Evolutionary conservation across 768 basidiomycete genomes (phyloP).

Genomic region (Lenzites betulinus): DNA sequence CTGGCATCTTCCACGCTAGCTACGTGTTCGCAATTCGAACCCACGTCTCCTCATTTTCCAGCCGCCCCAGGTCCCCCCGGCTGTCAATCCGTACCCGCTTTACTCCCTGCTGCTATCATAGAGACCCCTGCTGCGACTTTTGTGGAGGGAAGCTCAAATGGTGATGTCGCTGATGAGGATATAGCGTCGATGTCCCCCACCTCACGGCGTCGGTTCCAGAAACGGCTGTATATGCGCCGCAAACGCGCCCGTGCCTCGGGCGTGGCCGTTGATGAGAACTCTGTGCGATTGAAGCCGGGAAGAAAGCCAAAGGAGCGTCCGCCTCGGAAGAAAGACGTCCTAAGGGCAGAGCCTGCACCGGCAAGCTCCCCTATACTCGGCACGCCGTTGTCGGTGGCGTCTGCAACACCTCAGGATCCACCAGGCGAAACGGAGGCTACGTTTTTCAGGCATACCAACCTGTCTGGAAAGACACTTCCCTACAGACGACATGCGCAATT

Average conservation of each 20-base stretch:
- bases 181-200: constrained; percentile 42
- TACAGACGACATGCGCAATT: constrained; percentile 49
- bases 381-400: background rate
- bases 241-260: constrained; percentile 57
- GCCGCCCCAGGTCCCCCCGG: background rate
- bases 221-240: constrained; percentile 73
- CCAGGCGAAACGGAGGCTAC: background rate
- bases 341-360: background rate
- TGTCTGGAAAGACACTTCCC: constrained; percentile 45
- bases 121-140: background rate
- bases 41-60: background rate
- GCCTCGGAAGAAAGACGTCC: background rate
- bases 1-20: background rate
- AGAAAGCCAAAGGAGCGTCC: constrained; percentile 28
- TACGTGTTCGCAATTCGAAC: background rate
- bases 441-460: constrained; percentile 20
- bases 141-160: constrained; percentile 7
- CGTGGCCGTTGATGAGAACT: constrained; percentile 31
- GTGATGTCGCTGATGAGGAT: constrained; percentile 9
- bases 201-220: constrained; percentile 56
- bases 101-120: background rate
- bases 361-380: constrained; percentile 1
- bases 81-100: background rate
- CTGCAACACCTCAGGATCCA: background rate
- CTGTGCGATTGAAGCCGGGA: constrained; percentile 44